A percentile compares a stretch with the other conserved stretches of the same genome.
Conservation (phyloP, 2,329 filamentous ascomycete genomes). For the Tolypocladium cylindrosporum region DNA sequence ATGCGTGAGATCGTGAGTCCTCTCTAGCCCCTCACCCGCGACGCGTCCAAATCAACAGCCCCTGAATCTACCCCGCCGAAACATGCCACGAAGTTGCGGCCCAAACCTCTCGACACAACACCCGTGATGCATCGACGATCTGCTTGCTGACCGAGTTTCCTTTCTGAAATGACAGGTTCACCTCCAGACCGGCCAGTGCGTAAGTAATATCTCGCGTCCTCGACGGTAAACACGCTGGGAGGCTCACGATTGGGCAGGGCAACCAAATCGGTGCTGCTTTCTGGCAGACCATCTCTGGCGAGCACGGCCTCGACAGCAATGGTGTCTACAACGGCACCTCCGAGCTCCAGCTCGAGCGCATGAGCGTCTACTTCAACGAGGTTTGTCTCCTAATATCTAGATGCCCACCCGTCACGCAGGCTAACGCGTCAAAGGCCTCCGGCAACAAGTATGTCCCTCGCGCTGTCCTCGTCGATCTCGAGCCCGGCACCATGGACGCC, state of each 20-base stretch:
- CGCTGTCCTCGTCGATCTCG: conserved; percentile 97
- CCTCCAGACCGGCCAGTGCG: conserved; percentile 99
- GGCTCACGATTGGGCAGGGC: conserved; percentile 54
- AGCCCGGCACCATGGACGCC: conserved; percentile 99
- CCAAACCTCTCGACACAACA: not conserved
- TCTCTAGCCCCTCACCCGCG: conserved; percentile 10
- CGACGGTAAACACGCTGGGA: conserved; percentile 4
- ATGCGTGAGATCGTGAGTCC: conserved; percentile 62
- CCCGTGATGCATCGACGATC: not conserved
- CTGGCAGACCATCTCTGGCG: conserved; percentile 83
- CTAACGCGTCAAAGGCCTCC: conserved; percentile 52
- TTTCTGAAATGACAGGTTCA: conserved; percentile 70
- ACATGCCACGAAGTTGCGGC: conserved; percentile 6
- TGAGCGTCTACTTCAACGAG: conserved; percentile 98
- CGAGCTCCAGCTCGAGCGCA: conserved; percentile 98
- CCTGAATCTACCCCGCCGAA: conserved; percentile 28
- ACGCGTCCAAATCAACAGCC: conserved; percentile 29
- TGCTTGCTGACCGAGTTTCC: conserved; percentile 41
- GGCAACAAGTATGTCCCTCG: conserved; percentile 99
- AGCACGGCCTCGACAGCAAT: conserved; percentile 95
- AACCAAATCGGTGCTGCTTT: conserved; percentile 99
- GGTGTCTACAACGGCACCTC: conserved; percentile 98
- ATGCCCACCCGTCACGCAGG: not conserved
- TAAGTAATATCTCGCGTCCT: conserved; percentile 35
- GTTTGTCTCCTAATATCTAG: conserved; percentile 21